Evolutionary conservation across 768 basidiomycete genomes (phyloP).

Genomic region (Nevesoporus exiguus): DNA sequence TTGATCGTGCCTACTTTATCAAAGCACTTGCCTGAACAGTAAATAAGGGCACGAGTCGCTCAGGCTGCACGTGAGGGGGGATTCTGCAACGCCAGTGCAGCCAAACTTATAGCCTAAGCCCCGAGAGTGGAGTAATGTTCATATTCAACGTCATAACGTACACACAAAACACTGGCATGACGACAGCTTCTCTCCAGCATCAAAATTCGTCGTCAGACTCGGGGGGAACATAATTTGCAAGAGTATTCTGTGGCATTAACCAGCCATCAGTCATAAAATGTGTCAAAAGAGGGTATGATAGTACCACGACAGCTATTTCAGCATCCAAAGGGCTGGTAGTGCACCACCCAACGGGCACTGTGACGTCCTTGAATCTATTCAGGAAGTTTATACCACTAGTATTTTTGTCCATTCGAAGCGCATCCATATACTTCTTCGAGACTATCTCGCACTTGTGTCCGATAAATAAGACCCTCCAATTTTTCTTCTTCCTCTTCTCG

Average conservation of each 20-base stretch:
- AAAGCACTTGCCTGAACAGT: too few species aligned
- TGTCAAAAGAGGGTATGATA: neutral
- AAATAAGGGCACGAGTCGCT: too few species aligned
- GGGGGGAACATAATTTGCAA: neutral
- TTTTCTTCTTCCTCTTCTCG: neutral
- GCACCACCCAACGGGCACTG: neutral
- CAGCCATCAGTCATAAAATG: neutral
- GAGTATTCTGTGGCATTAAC: neutral
- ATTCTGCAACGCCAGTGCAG: neutral
- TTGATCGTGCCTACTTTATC: neutral
- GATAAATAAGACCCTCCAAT: slow-evolving; percentile 2
- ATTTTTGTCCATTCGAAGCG: neutral
- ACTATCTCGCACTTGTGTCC: neutral
- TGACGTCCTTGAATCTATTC: neutral
- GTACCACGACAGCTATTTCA: neutral
- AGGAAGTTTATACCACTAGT: neutral
- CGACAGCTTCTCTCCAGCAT: neutral
- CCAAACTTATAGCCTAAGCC: neutral
- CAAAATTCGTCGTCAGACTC: neutral
- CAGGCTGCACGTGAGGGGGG: too few species aligned
- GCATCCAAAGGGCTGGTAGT: neutral
- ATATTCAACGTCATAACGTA: neutral
- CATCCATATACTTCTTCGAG: neutral
- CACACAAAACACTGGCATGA: neutral
- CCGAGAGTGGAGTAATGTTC: neutral